Percentiles rank a stretch among this genome's conserved stretches.
phyloP scores from a whole-genome alignment of 345 rosid genomes.

The Ricinus communis region DNA sequence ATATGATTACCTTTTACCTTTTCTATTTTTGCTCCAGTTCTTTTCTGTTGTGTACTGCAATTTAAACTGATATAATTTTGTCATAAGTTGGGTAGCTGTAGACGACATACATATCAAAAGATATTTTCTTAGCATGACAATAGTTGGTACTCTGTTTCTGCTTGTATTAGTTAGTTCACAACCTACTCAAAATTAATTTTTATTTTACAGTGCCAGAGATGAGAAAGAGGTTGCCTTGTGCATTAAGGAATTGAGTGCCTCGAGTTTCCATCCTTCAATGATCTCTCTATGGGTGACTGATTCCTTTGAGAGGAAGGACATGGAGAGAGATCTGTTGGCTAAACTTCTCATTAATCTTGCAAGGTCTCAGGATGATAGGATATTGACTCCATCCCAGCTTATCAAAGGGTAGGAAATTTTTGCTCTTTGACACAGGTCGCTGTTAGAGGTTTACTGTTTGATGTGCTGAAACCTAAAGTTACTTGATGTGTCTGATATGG shows the following conservation, averaged over 20 bases:
- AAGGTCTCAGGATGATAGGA: conserved; percentile 43
- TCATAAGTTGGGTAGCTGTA: too few species aligned
- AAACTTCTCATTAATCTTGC: conserved; percentile 72
- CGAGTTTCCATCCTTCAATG: conserved; percentile 80
- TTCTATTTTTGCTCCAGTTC: too few species aligned
- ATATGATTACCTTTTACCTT: too few species aligned
- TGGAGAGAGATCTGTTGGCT: conserved; percentile 79
- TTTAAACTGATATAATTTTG: too few species aligned
- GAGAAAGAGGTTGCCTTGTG: conserved; percentile 81
- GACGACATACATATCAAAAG: background rate
- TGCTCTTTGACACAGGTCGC: background rate
- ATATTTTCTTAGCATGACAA: background rate
- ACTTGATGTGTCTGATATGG: background rate
- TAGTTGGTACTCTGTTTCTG: too few species aligned
- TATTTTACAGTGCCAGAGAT: conserved; percentile 72
- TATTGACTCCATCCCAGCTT: conserved; percentile 52
- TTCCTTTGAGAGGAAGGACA: conserved; percentile 93
- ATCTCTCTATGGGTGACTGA: conserved; percentile 87
- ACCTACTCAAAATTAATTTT: background rate
- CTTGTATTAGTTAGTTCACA: background rate
- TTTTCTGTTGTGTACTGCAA: too few species aligned
- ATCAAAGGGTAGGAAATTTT: conserved; percentile 61
- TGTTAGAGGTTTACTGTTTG: background rate
- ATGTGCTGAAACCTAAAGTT: background rate
- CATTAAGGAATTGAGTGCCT: conserved; percentile 79